Evolutionary conservation across 371 early-diverging fungal genomes (phyloP), one percentile per base, ranked within the genome.

Genomic region (Entomophthora muscae): DNA sequence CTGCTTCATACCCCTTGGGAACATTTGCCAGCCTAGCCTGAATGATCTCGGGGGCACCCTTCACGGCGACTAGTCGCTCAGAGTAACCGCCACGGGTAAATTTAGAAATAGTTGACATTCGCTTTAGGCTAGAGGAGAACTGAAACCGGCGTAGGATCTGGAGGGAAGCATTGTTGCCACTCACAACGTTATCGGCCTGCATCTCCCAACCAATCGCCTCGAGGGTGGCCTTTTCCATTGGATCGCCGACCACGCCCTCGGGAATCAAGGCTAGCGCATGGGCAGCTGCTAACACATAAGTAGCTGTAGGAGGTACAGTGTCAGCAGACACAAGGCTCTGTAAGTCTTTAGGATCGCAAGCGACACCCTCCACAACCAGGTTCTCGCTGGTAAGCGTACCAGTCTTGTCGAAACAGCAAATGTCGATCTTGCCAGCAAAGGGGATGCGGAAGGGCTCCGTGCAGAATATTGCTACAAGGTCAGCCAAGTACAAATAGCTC

Each of bases 381-480:
- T 93, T 83, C 71, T 94, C 96, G 63, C 93, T 92, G 1, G 99
- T 99, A 69, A 99, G 78, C 3, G 99, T 99, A 52, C 99, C 99
- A 26, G 99, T 99, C 80, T 99, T 99, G 76, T 99, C 99, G 71
- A 99, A 99, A 74, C 98, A 99, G 71, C 94, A 94, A 13, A 99
- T 89, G 73, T 99, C 98, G 60, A 99, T 79, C 75, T 90, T 89
- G 53, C 99, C 99, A 29, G 99, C 99, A 76, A 90, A 93, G 12
- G 98, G 98, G 70, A 99, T 99, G 67, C 99, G 88, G 89, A 99
- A 99, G 13, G 99, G 99, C 73, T 99, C 99, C 21, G 98, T 91
- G 73, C 99, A 99, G 76, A 88, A 99, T 30, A 99, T 95, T 59
- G 86, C 86, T 32, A 26, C 5, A 42, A 10, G 42, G 17, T 42